Base-by-base conservation (phyloP, 768 basidiomycete species). In the Panus rudis region DNA sequence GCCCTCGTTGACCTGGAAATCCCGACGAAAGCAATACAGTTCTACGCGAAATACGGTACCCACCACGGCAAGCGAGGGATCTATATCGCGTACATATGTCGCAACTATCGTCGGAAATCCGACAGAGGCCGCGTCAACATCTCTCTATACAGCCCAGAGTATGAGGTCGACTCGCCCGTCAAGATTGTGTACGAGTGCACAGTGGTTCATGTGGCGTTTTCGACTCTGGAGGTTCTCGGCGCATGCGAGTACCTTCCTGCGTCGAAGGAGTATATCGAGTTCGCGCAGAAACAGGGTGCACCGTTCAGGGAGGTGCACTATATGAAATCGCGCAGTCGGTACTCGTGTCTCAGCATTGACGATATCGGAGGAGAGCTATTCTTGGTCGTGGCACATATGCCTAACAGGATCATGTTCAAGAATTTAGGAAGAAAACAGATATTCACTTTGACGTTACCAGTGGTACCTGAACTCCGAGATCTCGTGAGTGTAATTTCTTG, bases 41-140 rank as follows among this genome's bases (percentile, higher is more conserved):
- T 86, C 3, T 70, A 75, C 49, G 83, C 79, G 20, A 77, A 75
- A 52, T 84, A 81, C 50, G 71, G 78, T 69, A 64, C 63, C 17
- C 61, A 68, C 33, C 54, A 59, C 54, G 49, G 71, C 46, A 38
- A 55, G 50, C 52, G 63, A 53, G 79, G 77, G 6, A 74, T 85
- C 30, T 69, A 76, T 59, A 72, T 84, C 19, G 71, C 75, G 0
- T 81, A 71, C 53, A 56, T 70, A 3, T 64, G 70, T 8, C 61
- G 75, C 35, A 64, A 67, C 37, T 51, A 49, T 10, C 10, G 10
- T n/a, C 32, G 43, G 33, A 13, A 37, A 51, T 22, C 45, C 41
- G 17, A 35, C 21, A 10, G 41, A 47, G 32, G 44, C 26, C 34
- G 16, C 10, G 5, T 68, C 24, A 58, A 70, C 47, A 57, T 68